These are phyloP conservation scores for Grammothele lineata DNA, from an alignment of 768 basidiomycete species.

Conservation along the genomic window DNA sequence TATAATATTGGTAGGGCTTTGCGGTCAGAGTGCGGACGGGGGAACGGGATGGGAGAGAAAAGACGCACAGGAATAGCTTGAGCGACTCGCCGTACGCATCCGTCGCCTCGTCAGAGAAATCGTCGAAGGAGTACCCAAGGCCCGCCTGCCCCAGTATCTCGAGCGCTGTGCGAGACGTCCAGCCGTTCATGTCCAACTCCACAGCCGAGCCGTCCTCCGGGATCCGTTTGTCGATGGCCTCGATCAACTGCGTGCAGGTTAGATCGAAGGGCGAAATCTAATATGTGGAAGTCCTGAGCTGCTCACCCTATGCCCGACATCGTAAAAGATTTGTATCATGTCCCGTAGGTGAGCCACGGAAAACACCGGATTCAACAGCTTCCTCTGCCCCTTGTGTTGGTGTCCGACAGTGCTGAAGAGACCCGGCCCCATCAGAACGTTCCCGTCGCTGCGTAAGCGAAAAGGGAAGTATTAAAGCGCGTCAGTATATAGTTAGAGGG, in stretches of 20 bases:
- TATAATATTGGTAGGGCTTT: too few species aligned
- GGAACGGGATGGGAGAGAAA: too few species aligned
- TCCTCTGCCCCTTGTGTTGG: conserved; percentile 7
- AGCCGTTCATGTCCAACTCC: conserved; percentile 6
- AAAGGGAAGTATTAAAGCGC: neutral
- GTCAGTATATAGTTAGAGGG: too few species aligned
- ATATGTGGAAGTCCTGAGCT: too few species aligned
- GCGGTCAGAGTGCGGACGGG: too few species aligned
- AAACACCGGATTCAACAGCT: conserved; percentile 12
- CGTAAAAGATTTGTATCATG: conserved; percentile 7
- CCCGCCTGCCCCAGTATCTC: conserved; percentile 14
- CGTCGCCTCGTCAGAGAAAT: conserved; percentile 3
- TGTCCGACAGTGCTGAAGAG: neutral
- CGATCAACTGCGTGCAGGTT: too few species aligned
- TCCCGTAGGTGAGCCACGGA: conserved; percentile 5
- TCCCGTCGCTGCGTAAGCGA: neutral
- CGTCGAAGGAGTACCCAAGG: conserved; percentile 14
- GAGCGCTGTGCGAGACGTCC: conserved; percentile 12
- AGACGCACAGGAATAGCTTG: conserved; percentile 8
- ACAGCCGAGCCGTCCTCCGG: neutral
- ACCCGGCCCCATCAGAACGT: neutral
- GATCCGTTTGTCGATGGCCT: neutral
- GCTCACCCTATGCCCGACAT: neutral
- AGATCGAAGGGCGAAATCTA: too few species aligned
- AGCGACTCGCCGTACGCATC: conserved; percentile 7